Conservation (phyloP, 1,139 yeast species). For the Blastobotrys ciferrii region DNA sequence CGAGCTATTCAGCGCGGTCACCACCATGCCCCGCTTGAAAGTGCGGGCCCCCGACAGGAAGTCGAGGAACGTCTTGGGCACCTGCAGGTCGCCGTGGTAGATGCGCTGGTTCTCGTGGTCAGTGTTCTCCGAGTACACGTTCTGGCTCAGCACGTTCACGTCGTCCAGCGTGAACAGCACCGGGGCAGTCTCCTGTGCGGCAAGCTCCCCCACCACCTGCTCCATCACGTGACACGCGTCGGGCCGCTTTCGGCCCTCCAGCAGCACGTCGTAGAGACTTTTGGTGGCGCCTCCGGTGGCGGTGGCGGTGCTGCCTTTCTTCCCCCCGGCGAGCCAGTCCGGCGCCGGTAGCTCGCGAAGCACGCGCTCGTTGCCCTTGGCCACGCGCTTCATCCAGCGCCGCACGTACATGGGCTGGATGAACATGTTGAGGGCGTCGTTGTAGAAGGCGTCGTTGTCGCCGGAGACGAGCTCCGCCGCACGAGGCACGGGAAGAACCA, state of each 20-base stretch:
- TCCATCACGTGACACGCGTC: constrained; percentile 47
- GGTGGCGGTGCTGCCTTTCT: constrained; percentile 21
- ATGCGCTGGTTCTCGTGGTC: constrained; percentile 57
- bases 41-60: constrained; percentile 53
- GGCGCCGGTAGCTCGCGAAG: constrained; percentile 44
- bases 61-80: constrained; percentile 59
- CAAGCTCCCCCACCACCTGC: constrained; percentile 54
- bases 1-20: constrained; percentile 59
- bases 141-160: constrained; percentile 61
- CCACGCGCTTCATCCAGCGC: constrained; percentile 56
- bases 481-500: constrained; percentile 65
- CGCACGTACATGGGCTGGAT: constrained; percentile 81
- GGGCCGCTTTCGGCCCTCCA: constrained; percentile 37
- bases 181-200: constrained; percentile 48
- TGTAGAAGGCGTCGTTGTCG: constrained; percentile 61
- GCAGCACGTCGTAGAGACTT: constrained; percentile 46
- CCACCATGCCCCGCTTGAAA: constrained; percentile 61
- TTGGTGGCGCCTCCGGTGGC: constrained; percentile 46
- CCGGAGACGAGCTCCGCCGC: constrained; percentile 69
- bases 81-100: constrained; percentile 61
- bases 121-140: constrained; percentile 59
- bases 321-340: not conserved
- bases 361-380: constrained; percentile 53
- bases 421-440: constrained; percentile 49
- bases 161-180: constrained; percentile 74